A percentile compares a stretch with the other conserved stretches of the same genome.
Conservation (phyloP, 1,284 basidiomycete genomes). For the Vanrija sp. region DNA sequence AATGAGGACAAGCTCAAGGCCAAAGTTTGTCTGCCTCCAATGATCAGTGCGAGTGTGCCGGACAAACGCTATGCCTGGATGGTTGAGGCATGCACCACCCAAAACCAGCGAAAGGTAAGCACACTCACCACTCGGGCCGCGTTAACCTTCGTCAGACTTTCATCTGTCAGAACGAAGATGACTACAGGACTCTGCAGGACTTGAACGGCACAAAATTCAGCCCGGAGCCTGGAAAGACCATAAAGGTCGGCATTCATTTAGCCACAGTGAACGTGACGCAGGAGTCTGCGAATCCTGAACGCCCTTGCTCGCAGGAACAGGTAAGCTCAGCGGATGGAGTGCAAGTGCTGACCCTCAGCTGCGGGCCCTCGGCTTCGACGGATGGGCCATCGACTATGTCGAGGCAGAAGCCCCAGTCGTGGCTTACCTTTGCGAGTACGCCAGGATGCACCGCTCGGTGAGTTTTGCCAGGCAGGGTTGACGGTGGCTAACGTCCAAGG, state of each 20-base stretch:
- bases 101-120: slow-evolving; percentile 61
- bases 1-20: slow-evolving; percentile 68
- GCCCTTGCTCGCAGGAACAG: slow-evolving; percentile 19
- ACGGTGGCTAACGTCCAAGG: slow-evolving; percentile 20
- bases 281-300: slow-evolving; percentile 21
- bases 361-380: slow-evolving; percentile 64
- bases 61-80: slow-evolving; percentile 62
- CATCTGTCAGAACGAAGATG: slow-evolving; percentile 77
- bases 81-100: slow-evolving; percentile 70
- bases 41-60: slow-evolving; percentile 67
- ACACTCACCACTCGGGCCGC: neutral
- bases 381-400: slow-evolving; percentile 72
- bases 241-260: slow-evolving; percentile 24
- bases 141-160: slow-evolving; percentile 63
- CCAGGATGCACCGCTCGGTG: slow-evolving; percentile 68
- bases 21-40: slow-evolving; percentile 80
- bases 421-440: slow-evolving; percentile 56
- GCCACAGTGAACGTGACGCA: slow-evolving; percentile 28
- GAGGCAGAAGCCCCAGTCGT: slow-evolving; percentile 51
- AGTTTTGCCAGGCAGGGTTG: slow-evolving; percentile 23
- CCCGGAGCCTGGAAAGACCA: neutral
- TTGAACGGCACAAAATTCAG: slow-evolving; percentile 58
- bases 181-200: slow-evolving; percentile 67
- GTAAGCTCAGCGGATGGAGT: slow-evolving; percentile 7
- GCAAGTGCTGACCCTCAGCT: slow-evolving; percentile 54